Conservation (phyloP, 768 basidiomycete species). For the Lactarius sp. region DNA sequence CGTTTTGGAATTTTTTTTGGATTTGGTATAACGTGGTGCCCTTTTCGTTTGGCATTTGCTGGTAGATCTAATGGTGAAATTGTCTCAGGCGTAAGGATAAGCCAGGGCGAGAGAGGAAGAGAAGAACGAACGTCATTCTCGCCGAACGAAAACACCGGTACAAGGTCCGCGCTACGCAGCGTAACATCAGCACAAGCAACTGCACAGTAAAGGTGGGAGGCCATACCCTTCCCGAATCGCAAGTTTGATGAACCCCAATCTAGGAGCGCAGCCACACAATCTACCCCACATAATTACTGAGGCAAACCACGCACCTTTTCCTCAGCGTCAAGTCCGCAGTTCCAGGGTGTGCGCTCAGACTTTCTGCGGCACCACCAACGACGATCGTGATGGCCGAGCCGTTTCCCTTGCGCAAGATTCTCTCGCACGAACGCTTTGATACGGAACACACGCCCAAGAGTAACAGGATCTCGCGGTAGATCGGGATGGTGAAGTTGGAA, state of each 20-base stretch:
- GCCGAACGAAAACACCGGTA: conserved; percentile 97
- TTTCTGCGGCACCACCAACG: conserved; percentile 94
- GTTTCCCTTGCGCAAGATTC: conserved; percentile 57
- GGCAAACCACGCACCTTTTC: conserved; percentile 49
- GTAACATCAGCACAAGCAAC: conserved; percentile 8
- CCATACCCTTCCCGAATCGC: conserved; percentile 83
- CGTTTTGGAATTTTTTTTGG: conserved; percentile 86
- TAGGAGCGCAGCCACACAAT: conserved; percentile 27
- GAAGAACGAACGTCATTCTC: conserved; percentile 82
- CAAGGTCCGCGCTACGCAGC: conserved; percentile 74
- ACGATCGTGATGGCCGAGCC: conserved; percentile 82
- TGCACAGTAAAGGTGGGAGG: neutral
- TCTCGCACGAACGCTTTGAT: conserved; percentile 83
- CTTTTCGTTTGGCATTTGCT: conserved; percentile 94
- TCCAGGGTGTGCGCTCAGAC: conserved; percentile 90
- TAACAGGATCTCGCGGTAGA: conserved; percentile 90
- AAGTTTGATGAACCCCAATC: conserved; percentile 92
- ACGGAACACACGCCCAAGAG: conserved; percentile 90
- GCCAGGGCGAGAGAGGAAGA: neutral
- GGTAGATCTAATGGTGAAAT: conserved; percentile 66
- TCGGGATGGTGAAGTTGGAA: conserved; percentile 86
- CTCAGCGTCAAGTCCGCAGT: conserved; percentile 85
- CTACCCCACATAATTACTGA: neutral
- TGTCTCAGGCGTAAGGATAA: neutral
- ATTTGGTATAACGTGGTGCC: conserved; percentile 82